These are phyloP conservation scores for Trichodelitschia bisporula DNA, from an alignment of 495 filamentous ascomycete genomes.

Conservation along the genomic window DNA sequence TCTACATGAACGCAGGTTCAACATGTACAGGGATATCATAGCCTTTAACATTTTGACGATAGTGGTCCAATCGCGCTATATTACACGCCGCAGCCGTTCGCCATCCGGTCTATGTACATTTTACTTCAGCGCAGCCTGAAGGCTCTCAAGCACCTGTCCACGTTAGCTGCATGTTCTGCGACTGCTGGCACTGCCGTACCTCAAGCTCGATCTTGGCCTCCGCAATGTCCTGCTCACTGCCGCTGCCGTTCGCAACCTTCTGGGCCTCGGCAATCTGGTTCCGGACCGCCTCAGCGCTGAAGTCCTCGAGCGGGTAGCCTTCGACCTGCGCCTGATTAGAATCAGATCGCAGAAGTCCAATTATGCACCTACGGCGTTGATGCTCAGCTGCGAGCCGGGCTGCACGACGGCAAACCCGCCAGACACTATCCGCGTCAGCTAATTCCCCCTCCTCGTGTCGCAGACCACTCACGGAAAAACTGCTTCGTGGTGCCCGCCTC, in stretches of 20 bases:
- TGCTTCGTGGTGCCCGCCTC: constrained; percentile 83
- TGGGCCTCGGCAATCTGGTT: constrained; percentile 78
- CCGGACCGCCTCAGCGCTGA: constrained; percentile 25
- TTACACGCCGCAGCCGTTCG: too few relatives aligned
- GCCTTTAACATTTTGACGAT: too few relatives aligned
- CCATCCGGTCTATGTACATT: too few relatives aligned
- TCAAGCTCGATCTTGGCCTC: constrained; percentile 98
- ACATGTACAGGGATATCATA: too few relatives aligned
- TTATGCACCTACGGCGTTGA: constrained; percentile 75
- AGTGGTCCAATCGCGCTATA: too few relatives aligned
- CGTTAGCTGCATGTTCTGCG: neutral
- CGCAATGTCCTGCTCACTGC: constrained; percentile 91
- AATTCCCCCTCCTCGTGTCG: neutral
- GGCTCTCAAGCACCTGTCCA: constrained; percentile 12
- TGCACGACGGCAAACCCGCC: constrained; percentile 95
- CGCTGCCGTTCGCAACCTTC: constrained; percentile 73
- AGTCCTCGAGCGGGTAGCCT: too few relatives aligned
- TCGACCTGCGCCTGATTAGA: too few relatives aligned
- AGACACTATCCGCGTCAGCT: constrained; percentile 36
- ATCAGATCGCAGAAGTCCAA: neutral
- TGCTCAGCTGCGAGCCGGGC: constrained; percentile 80
- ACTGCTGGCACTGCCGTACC: constrained; percentile 25
- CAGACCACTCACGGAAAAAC: constrained; percentile 67
- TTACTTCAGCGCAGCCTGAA: constrained; percentile 22
- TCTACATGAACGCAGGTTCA: too few relatives aligned